These are phyloP conservation scores for Neonothopanus nambi DNA, from an alignment of 1,284 basidiomycete species.

Conservation along the genomic window DNA sequence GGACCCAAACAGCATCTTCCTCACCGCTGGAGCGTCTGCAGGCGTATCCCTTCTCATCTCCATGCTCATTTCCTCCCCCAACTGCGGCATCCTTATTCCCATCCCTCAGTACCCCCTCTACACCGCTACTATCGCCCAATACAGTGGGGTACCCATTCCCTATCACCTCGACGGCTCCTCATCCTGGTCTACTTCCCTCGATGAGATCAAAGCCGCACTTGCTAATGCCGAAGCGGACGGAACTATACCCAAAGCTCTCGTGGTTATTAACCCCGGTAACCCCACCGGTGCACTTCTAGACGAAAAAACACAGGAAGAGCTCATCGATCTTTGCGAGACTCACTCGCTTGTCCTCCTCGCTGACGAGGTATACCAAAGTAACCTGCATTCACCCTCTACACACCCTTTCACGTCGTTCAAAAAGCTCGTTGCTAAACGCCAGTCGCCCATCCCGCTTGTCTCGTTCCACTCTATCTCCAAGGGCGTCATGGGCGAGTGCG, in stretches of 20 bases:
- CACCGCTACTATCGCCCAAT: conserved; percentile 90
- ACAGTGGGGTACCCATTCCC: conserved; percentile 78
- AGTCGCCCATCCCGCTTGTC: conserved; percentile 75
- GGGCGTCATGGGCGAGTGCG: conserved; percentile 93
- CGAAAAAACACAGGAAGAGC: conserved; percentile 65
- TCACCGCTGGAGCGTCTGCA: conserved; percentile 91
- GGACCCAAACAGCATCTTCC: conserved; percentile 86
- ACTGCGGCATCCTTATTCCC: conserved; percentile 86
- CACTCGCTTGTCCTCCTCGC: conserved; percentile 88
- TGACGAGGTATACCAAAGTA: conserved; percentile 94
- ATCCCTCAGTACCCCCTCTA: conserved; percentile 99
- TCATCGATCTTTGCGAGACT: conserved; percentile 82
- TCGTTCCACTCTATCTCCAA: conserved; percentile 97
- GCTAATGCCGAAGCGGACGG: conserved; percentile 68
- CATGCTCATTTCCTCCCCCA: conserved; percentile 70
- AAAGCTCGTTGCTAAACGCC: conserved; percentile 68
- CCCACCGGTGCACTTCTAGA: conserved; percentile 87
- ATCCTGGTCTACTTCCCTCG: conserved; percentile 85
- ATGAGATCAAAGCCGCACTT: conserved; percentile 70
- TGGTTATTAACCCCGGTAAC: conserved; percentile 96
- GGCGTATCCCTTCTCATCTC: conserved; percentile 90
- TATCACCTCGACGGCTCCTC: conserved; percentile 87
- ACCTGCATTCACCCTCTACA: conserved; percentile 71
- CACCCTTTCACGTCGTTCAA: conserved; percentile 93
- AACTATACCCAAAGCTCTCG: conserved; percentile 75